Base-by-base conservation (phyloP, 106 monocot species). In the Allium fistulosum region DNA sequence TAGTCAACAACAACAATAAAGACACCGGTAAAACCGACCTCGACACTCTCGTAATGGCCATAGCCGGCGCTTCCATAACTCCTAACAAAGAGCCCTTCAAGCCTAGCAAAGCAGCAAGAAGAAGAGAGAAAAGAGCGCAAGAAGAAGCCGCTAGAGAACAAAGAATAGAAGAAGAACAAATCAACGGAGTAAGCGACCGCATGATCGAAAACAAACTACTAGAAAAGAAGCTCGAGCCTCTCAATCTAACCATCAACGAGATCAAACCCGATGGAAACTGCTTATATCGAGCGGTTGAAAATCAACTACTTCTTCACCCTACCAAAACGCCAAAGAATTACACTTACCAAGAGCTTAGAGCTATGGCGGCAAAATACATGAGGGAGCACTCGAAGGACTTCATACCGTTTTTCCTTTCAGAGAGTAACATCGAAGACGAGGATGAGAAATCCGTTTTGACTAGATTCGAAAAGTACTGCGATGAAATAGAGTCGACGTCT, bases 231-330 rank as follows among this genome's bases (percentile, higher is more conserved):
- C 77, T 92, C 3, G 76, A 80, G 50, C 91, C 90, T 18, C 74
- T 81, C 59, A 83, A 86, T 14, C 57, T 86, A 67, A 79, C 70
- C 4, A 72, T 91, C 17, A 67, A 77, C 53, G 90, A 86, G 69
- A 86, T 91, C 46, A 91, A 86, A 58, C 90, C 86, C 0, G 90
- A 91, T 63, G 86, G 90, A 10, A 86, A 91, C 68, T 86, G 90
- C 69, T 79, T 91, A n/a, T 91, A 91, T 46, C 76, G 90, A 47
- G 90, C 90, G 37, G 79, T 91, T 11, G 90, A 79, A 66, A 75
- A 86, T 59, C 90, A 91, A 55, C 53, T 91, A 3, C 79, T 72
- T 11, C 66, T 76, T 46, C 18, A 74, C 66, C 52, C 78, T 7
- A 57, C 22, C 49, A 67, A 58, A 28, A 9, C 11, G 10, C 51